Percentiles rank a stretch among this genome's conserved stretches.
Evolutionary conservation across 176 grass and related monocot genomes (phyloP).

Genomic region (Puya raimondii): DNA sequence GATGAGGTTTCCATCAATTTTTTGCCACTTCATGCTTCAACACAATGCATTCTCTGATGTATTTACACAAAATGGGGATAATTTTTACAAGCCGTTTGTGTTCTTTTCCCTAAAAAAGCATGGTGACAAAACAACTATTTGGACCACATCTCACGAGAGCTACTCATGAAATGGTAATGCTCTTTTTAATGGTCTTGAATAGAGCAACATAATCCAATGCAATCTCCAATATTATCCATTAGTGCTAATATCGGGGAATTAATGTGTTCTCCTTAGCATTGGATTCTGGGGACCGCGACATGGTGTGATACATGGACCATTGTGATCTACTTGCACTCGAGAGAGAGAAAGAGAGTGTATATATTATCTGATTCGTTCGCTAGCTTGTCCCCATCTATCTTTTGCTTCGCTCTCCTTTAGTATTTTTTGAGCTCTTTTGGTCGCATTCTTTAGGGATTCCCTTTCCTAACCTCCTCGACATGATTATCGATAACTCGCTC

Average conservation of each 20-base stretch:
- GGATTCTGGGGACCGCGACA: conserved; percentile 26
- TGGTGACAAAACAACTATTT: too few relatives aligned
- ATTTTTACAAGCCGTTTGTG: too few relatives aligned
- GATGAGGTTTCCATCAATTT: too few relatives aligned
- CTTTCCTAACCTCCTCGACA: not conserved
- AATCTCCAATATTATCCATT: not conserved
- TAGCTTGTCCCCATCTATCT: conserved; percentile 28
- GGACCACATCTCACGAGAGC: not conserved
- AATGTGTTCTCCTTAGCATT: not conserved
- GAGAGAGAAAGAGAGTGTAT: not conserved
- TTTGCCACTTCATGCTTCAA: too few relatives aligned
- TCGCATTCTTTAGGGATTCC: not conserved
- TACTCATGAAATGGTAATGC: not conserved
- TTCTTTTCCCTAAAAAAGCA: too few relatives aligned
- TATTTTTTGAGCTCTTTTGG: not conserved
- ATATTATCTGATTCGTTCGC: conserved; percentile 15
- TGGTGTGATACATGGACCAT: not conserved
- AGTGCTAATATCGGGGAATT: not conserved
- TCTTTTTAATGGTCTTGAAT: not conserved
- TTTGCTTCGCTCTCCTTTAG: conserved; percentile 11
- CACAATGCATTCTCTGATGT: too few relatives aligned
- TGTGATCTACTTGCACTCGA: conserved; percentile 21
- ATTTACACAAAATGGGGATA: too few relatives aligned
- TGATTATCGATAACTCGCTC: too few relatives aligned
- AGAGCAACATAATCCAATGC: not conserved